These are phyloP conservation scores for Papilionanthe hybrid DNA, from an alignment of 116 monocot genomes.

Conservation along the genomic window DNA sequence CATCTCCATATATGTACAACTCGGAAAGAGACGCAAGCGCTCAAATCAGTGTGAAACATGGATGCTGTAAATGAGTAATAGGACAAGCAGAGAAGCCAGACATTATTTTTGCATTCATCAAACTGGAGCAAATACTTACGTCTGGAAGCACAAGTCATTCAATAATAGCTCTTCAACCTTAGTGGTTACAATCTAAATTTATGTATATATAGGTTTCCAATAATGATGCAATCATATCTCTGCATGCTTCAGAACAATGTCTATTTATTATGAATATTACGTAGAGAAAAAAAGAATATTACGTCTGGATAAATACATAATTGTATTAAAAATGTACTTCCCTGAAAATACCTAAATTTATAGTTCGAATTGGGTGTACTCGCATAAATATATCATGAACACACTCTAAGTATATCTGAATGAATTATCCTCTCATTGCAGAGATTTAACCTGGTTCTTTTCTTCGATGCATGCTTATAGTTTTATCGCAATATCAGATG, in stretches of 20 bases:
- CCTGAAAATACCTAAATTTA: no score
- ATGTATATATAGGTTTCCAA: neutral
- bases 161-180: neutral
- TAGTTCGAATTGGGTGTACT: no score
- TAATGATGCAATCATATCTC: neutral
- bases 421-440: no score
- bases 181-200: neutral
- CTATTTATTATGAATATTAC: no score
- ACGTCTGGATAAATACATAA: no score
- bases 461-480: no score
- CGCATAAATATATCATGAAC: no score
- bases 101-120: neutral
- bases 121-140: neutral
- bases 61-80: slow-evolving; percentile 1
- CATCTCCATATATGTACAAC: slow-evolving; percentile 1
- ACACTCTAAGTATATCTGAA: no score
- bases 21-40: neutral
- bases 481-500: no score
- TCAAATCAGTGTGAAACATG: neutral
- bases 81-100: neutral
- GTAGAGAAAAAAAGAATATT: no score
- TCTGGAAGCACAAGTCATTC: neutral
- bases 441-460: no score
- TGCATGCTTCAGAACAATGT: neutral
- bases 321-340: no score